Percentiles rank a stretch among this genome's conserved stretches.
Conservation (phyloP, 176 grass and related monocot genomes). For the Eleusine coracana region DNA sequence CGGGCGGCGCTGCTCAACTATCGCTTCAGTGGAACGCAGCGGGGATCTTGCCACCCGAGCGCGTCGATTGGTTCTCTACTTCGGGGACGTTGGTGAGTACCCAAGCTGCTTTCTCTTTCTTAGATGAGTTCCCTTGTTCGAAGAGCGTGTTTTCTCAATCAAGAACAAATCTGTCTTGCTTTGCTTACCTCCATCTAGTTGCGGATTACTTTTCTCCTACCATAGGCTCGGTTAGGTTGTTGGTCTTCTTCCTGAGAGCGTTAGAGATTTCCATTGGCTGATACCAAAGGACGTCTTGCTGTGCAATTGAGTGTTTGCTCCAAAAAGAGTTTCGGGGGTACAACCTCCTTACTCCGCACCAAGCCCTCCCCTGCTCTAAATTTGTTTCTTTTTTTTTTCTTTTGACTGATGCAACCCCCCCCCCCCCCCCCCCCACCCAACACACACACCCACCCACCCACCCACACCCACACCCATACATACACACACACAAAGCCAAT, state of each 20-base stretch:
- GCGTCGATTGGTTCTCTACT: background rate
- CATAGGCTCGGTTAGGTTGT: background rate
- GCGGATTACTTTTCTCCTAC: background rate
- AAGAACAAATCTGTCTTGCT: background rate
- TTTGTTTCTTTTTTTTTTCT: background rate
- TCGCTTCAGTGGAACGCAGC: background rate
- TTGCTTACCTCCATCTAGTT: background rate
- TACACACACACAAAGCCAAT: too few species aligned
- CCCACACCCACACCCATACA: too few species aligned
- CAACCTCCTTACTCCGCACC: background rate
- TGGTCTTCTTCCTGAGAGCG: background rate
- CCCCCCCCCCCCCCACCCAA: too few species aligned
- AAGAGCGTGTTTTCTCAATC: background rate
- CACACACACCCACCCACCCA: too few species aligned
- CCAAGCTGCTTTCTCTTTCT: slow-evolving; percentile 19
- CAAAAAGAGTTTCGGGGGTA: background rate
- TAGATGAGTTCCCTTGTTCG: background rate
- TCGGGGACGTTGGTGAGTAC: background rate
- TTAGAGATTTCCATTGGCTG: too few species aligned
- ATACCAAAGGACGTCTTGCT: background rate
- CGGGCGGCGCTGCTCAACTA: background rate
- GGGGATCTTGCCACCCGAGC: background rate
- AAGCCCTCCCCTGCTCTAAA: slow-evolving; percentile 12
- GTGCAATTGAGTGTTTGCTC: background rate
- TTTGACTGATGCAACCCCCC: background rate